Conservation (phyloP, 108 stramenopile species). For the Stephanodiscus triporus region DNA sequence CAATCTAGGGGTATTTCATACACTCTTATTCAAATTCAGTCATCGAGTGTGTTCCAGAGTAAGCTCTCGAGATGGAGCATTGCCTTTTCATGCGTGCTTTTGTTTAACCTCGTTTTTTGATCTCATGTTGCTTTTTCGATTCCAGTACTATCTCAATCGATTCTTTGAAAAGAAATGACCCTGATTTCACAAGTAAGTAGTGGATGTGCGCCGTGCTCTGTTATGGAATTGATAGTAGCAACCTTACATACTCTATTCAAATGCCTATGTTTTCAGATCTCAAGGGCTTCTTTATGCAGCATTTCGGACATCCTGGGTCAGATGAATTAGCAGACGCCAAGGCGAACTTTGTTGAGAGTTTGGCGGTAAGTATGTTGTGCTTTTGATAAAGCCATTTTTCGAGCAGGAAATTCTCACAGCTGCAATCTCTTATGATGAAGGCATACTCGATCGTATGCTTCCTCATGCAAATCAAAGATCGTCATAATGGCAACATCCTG, state of each 20-base stretch:
- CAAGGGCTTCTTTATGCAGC: slow-evolving; percentile 79
- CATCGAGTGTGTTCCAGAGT: slow-evolving; percentile 94
- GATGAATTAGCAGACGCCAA: slow-evolving; percentile 78
- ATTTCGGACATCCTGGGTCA: slow-evolving; percentile 72
- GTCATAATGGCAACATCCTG: slow-evolving; percentile 97
- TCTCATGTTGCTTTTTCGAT: neutral
- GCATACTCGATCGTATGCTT: slow-evolving; percentile 94
- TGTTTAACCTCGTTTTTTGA: neutral
- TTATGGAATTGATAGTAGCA: too few species aligned
- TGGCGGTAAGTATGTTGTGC: slow-evolving; percentile 58
- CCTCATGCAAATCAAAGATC: slow-evolving; percentile 97
- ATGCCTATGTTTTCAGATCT: slow-evolving; percentile 40
- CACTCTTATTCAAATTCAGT: slow-evolving; percentile 39
- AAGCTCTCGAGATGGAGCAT: neutral
- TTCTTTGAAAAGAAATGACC: slow-evolving; percentile 88
- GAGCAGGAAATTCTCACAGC: neutral
- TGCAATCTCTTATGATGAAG: slow-evolving; percentile 2
- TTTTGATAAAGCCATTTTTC: neutral
- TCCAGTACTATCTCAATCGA: slow-evolving; percentile 85
- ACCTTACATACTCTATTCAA: too few species aligned
- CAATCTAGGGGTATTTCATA: too few species aligned
- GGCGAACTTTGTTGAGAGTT: slow-evolving; percentile 90
- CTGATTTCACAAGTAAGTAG: slow-evolving; percentile 54
- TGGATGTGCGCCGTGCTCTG: too few species aligned
- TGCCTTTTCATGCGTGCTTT: neutral